Evolutionary conservation across 306 rosid species (phyloP).

Genomic region (Begonia loranthoides): DNA sequence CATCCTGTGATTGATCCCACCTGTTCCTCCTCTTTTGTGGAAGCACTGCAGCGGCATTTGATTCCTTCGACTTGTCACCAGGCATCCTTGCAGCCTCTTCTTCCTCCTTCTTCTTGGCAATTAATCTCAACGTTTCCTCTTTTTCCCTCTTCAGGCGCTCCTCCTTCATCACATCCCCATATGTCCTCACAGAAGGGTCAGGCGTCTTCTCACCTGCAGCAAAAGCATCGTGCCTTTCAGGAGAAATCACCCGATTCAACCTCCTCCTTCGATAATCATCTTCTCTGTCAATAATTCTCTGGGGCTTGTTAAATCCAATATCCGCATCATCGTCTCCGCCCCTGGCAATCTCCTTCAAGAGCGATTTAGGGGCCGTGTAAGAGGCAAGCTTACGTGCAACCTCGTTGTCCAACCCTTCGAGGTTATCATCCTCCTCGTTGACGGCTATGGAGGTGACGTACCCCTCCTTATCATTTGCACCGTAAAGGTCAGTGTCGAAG

Average conservation of each 20-base stretch:
- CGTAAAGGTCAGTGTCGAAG: constrained; percentile 50
- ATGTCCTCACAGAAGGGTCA: constrained; percentile 46
- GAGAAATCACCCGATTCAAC: constrained; percentile 42
- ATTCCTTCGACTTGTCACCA: constrained; percentile 2
- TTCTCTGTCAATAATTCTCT: constrained; percentile 51
- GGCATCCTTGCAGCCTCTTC: constrained; percentile 36
- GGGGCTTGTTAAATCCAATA: constrained; percentile 34
- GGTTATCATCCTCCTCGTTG: constrained; percentile 48
- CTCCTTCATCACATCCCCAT: constrained; percentile 56
- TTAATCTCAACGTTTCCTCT: constrained; percentile 43
- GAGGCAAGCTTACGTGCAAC: constrained; percentile 46
- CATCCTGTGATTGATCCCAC: constrained; percentile 69
- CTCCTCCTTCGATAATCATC: constrained; percentile 48
- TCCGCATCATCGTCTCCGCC: constrained; percentile 31
- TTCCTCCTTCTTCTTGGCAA: constrained; percentile 49
- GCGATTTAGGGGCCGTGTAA: constrained; percentile 49
- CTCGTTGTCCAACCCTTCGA: constrained; percentile 35
- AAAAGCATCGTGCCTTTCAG: constrained; percentile 53
- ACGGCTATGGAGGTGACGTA: constrained; percentile 52
- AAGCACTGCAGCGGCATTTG: constrained; percentile 9
- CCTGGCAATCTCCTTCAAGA: constrained; percentile 43
- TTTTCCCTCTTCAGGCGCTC: constrained; percentile 51
- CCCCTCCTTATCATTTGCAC: constrained; percentile 29
- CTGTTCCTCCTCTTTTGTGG: constrained; percentile 53
- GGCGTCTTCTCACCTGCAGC: constrained; percentile 68